Evolutionary conservation across 805 yeast genomes (phyloP).

Genomic region (Lachancea kluyveri): DNA sequence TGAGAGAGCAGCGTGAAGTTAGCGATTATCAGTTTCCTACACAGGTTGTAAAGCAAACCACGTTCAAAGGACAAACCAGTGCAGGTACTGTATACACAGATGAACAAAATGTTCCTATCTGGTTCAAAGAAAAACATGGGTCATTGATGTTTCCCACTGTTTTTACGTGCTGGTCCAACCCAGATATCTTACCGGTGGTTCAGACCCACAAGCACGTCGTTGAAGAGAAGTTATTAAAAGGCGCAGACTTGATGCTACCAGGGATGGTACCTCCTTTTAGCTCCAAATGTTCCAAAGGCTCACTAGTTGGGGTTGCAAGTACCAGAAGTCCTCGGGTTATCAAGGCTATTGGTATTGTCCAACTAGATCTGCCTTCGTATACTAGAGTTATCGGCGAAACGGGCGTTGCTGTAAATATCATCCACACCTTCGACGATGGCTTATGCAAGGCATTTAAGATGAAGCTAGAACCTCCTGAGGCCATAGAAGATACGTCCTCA

Average conservation of each 20-base stretch:
- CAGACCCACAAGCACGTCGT: slow-evolving; percentile 71
- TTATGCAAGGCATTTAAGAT: slow-evolving; percentile 46
- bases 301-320: slow-evolving; percentile 67
- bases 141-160: slow-evolving; percentile 59
- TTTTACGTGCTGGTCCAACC: slow-evolving; percentile 64
- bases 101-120: slow-evolving; percentile 58
- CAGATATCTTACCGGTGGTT: slow-evolving; percentile 59
- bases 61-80: slow-evolving; percentile 48
- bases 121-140: slow-evolving; percentile 59
- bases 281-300: slow-evolving; percentile 39
- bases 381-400: slow-evolving; percentile 49
- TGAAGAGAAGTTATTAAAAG: slow-evolving; percentile 51
- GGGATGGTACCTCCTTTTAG: slow-evolving; percentile 62
- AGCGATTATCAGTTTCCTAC: slow-evolving; percentile 39
- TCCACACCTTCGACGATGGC: slow-evolving; percentile 66
- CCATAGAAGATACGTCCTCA: slow-evolving; percentile 6
- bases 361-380: slow-evolving; percentile 41
- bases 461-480: slow-evolving; percentile 38
- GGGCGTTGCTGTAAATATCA: slow-evolving; percentile 73
- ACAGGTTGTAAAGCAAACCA: slow-evolving; percentile 48
- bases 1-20: slow-evolving; percentile 29
- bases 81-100: slow-evolving; percentile 63
- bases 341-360: slow-evolving; percentile 62
- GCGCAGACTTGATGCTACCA: slow-evolving; percentile 78
- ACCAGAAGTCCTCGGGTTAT: slow-evolving; percentile 53